Evolutionary conservation across 306 rosid species (phyloP).

Genomic region (Vigna reflexopilosa): DNA sequence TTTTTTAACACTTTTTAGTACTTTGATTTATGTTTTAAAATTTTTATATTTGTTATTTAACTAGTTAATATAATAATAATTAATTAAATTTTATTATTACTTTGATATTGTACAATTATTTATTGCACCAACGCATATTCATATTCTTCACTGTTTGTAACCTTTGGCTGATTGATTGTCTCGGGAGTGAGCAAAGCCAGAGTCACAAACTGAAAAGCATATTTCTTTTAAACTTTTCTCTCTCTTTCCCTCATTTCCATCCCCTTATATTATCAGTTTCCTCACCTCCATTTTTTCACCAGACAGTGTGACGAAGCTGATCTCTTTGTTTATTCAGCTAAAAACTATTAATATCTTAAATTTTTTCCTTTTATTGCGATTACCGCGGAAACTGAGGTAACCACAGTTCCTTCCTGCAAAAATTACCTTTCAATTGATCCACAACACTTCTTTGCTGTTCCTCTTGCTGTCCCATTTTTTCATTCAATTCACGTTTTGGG

Average conservation of each 20-base stretch:
- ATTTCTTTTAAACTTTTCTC: neutral
- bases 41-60: too few species aligned
- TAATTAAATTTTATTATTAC: too few species aligned
- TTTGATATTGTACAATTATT: too few species aligned
- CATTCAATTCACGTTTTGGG: slow-evolving; percentile 24
- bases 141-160: neutral
- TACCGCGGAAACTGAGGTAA: slow-evolving; percentile 55
- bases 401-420: slow-evolving; percentile 38
- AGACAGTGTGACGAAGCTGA: slow-evolving; percentile 17
- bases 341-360: neutral
- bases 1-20: too few species aligned
- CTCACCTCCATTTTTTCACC: slow-evolving; percentile 23
- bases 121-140: neutral
- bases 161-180: slow-evolving; percentile 14
- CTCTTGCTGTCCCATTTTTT: slow-evolving; percentile 26
- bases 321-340: slow-evolving; percentile 21
- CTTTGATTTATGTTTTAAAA: too few species aligned
- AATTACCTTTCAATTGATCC: slow-evolving; percentile 42
- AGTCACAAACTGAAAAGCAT: slow-evolving; percentile 33
- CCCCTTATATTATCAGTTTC: slow-evolving; percentile 35
- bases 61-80: too few species aligned
- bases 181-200: slow-evolving; percentile 39
- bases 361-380: neutral
- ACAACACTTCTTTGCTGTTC: slow-evolving; percentile 41
- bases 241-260: slow-evolving; percentile 19